Conservation (phyloP, 352 stramenopile species). For the Phytophthora quininea region DNA sequence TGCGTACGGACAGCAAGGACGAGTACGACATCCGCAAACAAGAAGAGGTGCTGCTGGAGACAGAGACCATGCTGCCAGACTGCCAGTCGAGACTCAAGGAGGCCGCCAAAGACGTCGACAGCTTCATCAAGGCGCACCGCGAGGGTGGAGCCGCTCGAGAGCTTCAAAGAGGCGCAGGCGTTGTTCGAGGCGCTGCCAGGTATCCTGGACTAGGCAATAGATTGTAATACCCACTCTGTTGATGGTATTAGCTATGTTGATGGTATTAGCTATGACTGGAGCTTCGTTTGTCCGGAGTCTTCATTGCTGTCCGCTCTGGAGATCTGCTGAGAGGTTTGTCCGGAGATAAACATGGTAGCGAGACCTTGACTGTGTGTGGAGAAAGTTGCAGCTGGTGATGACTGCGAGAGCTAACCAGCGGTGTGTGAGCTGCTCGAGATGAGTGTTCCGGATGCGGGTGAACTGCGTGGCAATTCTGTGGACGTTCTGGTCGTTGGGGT, state of each 20-base stretch:
- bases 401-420: conserved; percentile 2
- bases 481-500: conserved; percentile 1
- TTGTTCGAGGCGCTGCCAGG: conserved; percentile 45
- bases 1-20: conserved; percentile 63
- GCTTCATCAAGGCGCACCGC: conserved; percentile 50
- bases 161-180: conserved; percentile 51
- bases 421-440: background rate
- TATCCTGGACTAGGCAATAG: background rate
- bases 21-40: conserved; percentile 84
- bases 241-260: conserved; percentile 1
- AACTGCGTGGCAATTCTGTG: background rate
- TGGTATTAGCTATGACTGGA: conserved; percentile 4
- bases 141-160: conserved; percentile 40
- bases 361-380: conserved; percentile 29
- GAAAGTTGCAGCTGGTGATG: conserved; percentile 10
- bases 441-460: conserved; percentile 5
- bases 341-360: conserved; percentile 62
- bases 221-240: background rate
- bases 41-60: conserved; percentile 82
- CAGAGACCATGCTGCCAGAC: conserved; percentile 82
- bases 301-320: conserved; percentile 32
- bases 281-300: conserved; percentile 20
- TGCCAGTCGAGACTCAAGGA: conserved; percentile 73
- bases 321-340: conserved; percentile 50
- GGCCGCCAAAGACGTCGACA: conserved; percentile 55